Conservation (phyloP, 2,329 filamentous ascomycete genomes). For the Davidsoniella eucalypti region DNA sequence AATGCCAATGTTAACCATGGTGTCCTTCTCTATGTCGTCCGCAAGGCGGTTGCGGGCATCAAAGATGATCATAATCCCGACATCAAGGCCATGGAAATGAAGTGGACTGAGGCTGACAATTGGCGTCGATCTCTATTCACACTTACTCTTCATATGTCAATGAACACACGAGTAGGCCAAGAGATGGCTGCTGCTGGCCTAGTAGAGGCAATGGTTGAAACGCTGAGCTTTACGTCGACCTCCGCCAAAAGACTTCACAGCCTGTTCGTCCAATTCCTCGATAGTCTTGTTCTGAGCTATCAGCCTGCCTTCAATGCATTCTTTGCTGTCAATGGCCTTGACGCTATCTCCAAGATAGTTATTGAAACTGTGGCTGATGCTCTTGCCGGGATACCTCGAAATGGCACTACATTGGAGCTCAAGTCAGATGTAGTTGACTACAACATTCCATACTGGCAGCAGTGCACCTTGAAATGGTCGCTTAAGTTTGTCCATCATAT, state of each 20-base stretch:
- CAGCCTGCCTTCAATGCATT: conserved; percentile 72
- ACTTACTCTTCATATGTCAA: conserved; percentile 64
- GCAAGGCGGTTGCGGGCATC: conserved; percentile 78
- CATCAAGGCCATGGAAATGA: conserved; percentile 6
- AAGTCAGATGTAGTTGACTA: conserved; percentile 84
- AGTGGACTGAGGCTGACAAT: conserved; percentile 44
- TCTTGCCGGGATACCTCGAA: conserved; percentile 45
- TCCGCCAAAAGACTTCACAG: conserved; percentile 73
- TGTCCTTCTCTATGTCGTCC: conserved; percentile 78
- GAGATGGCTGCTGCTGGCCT: conserved; percentile 80
- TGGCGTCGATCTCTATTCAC: conserved; percentile 85
- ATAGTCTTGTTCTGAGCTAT: conserved; percentile 72
- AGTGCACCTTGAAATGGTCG: conserved; percentile 82
- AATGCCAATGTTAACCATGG: conserved; percentile 95
- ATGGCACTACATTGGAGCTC: conserved; percentile 51
- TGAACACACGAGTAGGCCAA: conserved; percentile 30
- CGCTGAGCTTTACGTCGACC: conserved; percentile 64
- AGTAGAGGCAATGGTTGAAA: conserved; percentile 78
- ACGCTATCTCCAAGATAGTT: conserved; percentile 77
- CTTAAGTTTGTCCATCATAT: conserved; percentile 95
- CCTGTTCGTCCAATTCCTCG: conserved; percentile 72
- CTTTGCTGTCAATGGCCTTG: conserved; percentile 67
- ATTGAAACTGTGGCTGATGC: conserved; percentile 61
- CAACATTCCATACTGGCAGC: conserved; percentile 79
- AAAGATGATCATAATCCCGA: conserved; percentile 29